phyloP scores from a whole-genome alignment of 768 basidiomycete genomes.

The Cantharellus cinnabarinus region DNA sequence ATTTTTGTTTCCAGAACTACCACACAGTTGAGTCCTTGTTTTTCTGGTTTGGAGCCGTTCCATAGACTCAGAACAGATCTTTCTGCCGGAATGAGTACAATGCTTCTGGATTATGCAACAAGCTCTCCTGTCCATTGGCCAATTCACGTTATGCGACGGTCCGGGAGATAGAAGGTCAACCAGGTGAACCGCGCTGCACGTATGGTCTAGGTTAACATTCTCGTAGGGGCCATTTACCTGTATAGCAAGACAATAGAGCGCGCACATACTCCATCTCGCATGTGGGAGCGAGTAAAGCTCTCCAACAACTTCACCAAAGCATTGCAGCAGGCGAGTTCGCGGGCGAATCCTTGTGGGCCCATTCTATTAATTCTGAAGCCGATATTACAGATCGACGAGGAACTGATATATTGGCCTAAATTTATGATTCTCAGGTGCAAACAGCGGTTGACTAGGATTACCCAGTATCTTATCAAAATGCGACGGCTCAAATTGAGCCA shows the following conservation, averaged over 20 bases:
- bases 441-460: constrained; percentile 96
- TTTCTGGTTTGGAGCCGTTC: neutral
- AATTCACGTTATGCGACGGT: constrained; percentile 98
- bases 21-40: constrained; percentile 45
- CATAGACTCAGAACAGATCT: neutral
- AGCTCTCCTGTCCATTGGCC: constrained; percentile 93
- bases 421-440: constrained; percentile 98
- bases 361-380: neutral
- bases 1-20: constrained; percentile 35
- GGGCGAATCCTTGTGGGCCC: constrained; percentile 9
- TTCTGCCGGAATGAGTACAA: constrained; percentile 99
- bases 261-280: constrained; percentile 83
- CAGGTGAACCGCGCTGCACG: neutral
- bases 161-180: constrained; percentile 72
- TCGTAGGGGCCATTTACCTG: constrained; percentile 61
- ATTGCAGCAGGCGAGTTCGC: constrained; percentile 54
- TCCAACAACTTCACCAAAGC: constrained; percentile 92
- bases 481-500: constrained; percentile 67
- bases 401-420: constrained; percentile 96
- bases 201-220: neutral
- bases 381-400: constrained; percentile 63
- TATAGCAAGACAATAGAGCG: constrained; percentile 97
- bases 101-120: constrained; percentile 83
- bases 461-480: constrained; percentile 98
- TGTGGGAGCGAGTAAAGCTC: constrained; percentile 93